Conservation (phyloP, 2,329 filamentous ascomycete genomes). For the Fusarium kyushuense region DNA sequence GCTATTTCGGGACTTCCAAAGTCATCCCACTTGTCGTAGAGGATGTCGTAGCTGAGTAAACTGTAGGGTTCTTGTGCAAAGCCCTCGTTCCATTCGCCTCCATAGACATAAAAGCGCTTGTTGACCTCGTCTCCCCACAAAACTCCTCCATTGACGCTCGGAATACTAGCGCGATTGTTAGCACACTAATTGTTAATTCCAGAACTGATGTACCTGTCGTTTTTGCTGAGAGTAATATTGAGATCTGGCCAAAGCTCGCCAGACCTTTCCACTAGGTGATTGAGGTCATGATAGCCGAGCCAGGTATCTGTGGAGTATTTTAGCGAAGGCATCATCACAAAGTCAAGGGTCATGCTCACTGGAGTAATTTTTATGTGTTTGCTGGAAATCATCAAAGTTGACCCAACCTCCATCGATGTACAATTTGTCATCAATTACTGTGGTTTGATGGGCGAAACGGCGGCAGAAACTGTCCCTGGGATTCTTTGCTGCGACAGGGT, state of each 20-base stretch:
- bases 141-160: neutral
- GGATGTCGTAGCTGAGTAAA: neutral
- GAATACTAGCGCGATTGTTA: neutral
- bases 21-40: constrained; percentile 11
- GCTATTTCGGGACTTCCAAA: neutral
- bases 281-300: constrained; percentile 3
- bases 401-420: constrained; percentile 13
- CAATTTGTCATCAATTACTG: constrained; percentile 1
- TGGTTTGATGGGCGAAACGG: neutral
- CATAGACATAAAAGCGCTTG: constrained; percentile 6
- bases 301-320: neutral
- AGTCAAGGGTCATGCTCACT: too few relatives aligned
- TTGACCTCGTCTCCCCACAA: constrained; percentile 1
- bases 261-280: neutral
- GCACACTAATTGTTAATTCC: too few relatives aligned
- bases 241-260: constrained; percentile 5
- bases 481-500: neutral
- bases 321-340: too few relatives aligned
- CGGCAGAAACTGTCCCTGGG: constrained; percentile 3
- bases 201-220: neutral
- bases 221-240: neutral
- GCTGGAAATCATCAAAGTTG: constrained; percentile 16
- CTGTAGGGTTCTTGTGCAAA: constrained; percentile 5
- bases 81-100: constrained; percentile 4
- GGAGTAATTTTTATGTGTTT: constrained; percentile 7